Base-by-base conservation (phyloP, 495 filamentous ascomycete genomes). In the Massariosphaeria phaeospora region DNA sequence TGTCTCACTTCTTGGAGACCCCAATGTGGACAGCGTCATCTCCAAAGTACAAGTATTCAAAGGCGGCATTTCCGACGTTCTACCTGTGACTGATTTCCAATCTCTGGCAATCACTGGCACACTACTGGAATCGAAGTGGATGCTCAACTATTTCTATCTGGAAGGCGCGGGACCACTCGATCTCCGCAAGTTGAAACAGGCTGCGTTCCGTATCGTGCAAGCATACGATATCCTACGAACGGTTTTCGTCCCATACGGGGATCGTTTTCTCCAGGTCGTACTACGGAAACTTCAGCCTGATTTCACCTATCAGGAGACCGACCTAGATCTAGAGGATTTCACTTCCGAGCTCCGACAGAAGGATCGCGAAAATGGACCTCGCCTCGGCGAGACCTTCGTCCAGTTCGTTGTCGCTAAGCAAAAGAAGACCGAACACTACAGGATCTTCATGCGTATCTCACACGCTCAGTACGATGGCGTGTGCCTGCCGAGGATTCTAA, bases 391-490 rank as follows among this genome's bases (percentile, higher is more conserved):
- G 35, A 39, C 56, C n/a, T 64, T 55, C 30, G 40, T 60, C 18
- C 51, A 64, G 31, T 55, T 64, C 36, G 30, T 57, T 6, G 39
- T 61, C 7, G 61, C 55, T 11, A 60, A 61, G 57, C 45, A 52
- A 20, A 64, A 60, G 51, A 52, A 52, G 41, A 45, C 40, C 2
- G 48, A 59, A 20, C 50, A 52, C 12, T 51, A 62, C 24, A 55
- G 50, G 34, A 59, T 63, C 23, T 41, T 62, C 25, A 42, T 66
- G 29, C 59, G 63, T 10, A 7, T 66, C 0, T 62, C 59, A 2
- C 59, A 62, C 34, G 63, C 63, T 21, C 59, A 62, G 39, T 66
- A 66, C 31, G 63, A 66, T 35, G 63, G 63, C 9, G 46, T 45
- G 18, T 63, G 50, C 26, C 24, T 66, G 6, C 55, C 59, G 3